Evolutionary conservation across 2,329 filamentous ascomycete genomes (phyloP).

Genomic region (Blumeriella jaapii): DNA sequence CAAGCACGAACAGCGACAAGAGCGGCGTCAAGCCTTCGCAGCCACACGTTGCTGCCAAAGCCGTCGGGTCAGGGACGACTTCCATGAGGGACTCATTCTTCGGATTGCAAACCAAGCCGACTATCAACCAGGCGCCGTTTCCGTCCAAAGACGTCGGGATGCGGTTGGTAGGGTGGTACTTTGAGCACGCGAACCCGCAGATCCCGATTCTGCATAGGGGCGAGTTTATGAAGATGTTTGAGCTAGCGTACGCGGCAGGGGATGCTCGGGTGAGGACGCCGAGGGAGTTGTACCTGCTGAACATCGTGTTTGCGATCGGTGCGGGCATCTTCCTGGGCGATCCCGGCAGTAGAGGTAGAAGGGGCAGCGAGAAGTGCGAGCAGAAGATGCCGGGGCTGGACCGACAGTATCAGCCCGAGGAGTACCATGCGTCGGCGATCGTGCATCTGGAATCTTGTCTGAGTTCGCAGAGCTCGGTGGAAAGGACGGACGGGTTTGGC

Average conservation of each 20-base stretch:
- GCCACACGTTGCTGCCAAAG: slow-evolving; percentile 32
- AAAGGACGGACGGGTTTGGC: slow-evolving; percentile 53
- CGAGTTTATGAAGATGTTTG: slow-evolving; percentile 83
- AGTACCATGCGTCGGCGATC: slow-evolving; percentile 92
- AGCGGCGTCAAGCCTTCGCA: slow-evolving; percentile 49
- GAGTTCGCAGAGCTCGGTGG: slow-evolving; percentile 38
- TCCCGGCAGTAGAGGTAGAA: slow-evolving; percentile 31
- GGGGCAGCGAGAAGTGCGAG: slow-evolving; percentile 21
- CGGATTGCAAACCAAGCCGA: slow-evolving; percentile 83
- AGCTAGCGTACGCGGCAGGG: slow-evolving; percentile 61
- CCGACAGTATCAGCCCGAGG: slow-evolving; percentile 67
- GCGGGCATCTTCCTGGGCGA: slow-evolving; percentile 79
- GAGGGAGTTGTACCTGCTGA: slow-evolving; percentile 82
- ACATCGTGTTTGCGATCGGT: slow-evolving; percentile 95
- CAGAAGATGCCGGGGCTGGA: slow-evolving; percentile 25
- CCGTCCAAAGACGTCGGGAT: slow-evolving; percentile 65
- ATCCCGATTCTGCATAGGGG: slow-evolving; percentile 83
- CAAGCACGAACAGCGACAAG: slow-evolving; percentile 56
- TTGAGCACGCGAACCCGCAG: slow-evolving; percentile 92
- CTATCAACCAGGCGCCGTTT: slow-evolving; percentile 75
- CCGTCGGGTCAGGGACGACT: slow-evolving; percentile 42
- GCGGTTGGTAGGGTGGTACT: slow-evolving; percentile 72
- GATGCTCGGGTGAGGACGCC: slow-evolving; percentile 55
- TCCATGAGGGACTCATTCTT: slow-evolving; percentile 96
- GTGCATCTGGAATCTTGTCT: slow-evolving; percentile 83